Conservation (phyloP, 2,329 filamentous ascomycete genomes). For the Trichoderma atroviride region DNA sequence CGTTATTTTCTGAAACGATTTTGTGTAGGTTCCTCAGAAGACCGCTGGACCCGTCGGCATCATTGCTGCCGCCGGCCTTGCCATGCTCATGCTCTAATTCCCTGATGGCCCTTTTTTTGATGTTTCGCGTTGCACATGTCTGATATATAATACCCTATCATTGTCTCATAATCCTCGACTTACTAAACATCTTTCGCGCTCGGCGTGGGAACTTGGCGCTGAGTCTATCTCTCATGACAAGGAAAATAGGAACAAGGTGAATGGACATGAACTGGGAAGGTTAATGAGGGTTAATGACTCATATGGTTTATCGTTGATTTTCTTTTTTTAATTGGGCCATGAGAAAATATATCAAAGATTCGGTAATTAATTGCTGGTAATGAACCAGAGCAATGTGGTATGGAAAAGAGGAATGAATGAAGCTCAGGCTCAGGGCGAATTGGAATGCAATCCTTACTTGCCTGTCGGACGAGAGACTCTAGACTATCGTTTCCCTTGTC, state of each 20-base stretch:
- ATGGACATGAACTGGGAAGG: constrained; percentile 37
- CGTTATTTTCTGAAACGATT: background rate
- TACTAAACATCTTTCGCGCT: constrained; percentile 33
- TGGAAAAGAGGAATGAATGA: constrained; percentile 1
- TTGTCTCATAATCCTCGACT: constrained; percentile 36
- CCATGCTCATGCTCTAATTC: constrained; percentile 52
- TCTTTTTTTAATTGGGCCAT: constrained; percentile 41
- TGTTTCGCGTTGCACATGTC: constrained; percentile 43
- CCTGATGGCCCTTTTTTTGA: constrained; percentile 29
- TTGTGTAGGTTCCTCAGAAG: constrained; percentile 41
- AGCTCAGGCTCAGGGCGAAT: background rate
- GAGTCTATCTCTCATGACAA: constrained; percentile 35
- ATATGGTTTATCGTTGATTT: constrained; percentile 37
- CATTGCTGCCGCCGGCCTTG: constrained; percentile 53
- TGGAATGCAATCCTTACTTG: background rate
- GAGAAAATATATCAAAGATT: constrained; percentile 36
- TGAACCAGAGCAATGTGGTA: constrained; percentile 3
- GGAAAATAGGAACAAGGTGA: constrained; percentile 35
- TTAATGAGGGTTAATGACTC: constrained; percentile 40
- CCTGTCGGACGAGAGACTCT: constrained; percentile 2
- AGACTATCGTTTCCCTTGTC: constrained; percentile 30
- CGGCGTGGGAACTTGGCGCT: constrained; percentile 31
- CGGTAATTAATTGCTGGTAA: constrained; percentile 27
- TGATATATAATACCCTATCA: constrained; percentile 46
- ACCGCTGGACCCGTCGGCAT: constrained; percentile 52